Evolutionary conservation across 306 rosid genomes (phyloP), one percentile per base, ranked within the genome.

Genomic region (Lotus japonicus): DNA sequence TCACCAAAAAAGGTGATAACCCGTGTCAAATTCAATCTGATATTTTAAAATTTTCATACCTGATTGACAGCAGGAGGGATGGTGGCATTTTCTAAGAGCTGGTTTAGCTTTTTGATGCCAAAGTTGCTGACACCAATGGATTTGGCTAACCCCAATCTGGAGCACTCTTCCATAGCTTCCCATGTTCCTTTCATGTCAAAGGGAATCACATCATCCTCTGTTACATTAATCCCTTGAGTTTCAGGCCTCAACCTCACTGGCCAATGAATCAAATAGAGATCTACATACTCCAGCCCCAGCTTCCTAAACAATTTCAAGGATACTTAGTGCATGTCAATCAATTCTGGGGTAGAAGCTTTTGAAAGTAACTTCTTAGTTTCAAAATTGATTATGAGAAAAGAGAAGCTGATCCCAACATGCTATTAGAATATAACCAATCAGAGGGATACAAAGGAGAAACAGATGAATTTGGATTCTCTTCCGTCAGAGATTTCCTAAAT

Each of bases 101-200:
- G 41, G 14, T 50, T 14, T 35, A 77, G 81, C 15, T 77, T 70
- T 36, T 56, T 53, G 10, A 35, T 33, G 70, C 69, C 68, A 49
- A 70, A 77, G 62, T 77, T 77, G 73, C 82, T 49, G 21, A 77
- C 73, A 49, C 82, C 77, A 64, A 77, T 72, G 9, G 77, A 77
- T 48, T 77, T 77, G 3, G 73, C 73, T 39, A 77, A 48, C 4
- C 77, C 82, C 57, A 70, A 10, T 14, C 19, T 64, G 9, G 49
- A 36, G 33, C 82, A 71, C 1, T 64, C 69, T 56, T 77, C 63
- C 77, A 77, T 77, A n/a, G 77, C 82, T 64, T 17, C 36, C 36
- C 36, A 31, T 31, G 36, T 31, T 31, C 36, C 36, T 31, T 5
- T 31, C 36, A 74, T 74, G 68, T 79, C 83, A 55, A 79, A 55